Evolutionary conservation across 805 yeast genomes (phyloP).

Genomic region (Wickerhamomyces hampshirensis): DNA sequence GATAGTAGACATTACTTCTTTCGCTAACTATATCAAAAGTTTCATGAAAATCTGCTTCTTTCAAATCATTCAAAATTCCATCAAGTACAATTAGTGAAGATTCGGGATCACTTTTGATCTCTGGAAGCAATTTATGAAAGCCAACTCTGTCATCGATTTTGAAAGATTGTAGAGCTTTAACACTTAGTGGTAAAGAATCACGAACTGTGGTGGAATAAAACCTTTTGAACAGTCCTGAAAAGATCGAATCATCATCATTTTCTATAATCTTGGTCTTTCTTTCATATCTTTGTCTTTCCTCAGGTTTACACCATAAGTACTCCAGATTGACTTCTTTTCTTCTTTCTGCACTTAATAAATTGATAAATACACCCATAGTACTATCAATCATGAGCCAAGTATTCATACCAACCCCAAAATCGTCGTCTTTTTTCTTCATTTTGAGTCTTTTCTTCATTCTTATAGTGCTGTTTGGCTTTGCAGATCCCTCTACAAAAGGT

Average conservation of each 20-base stretch:
- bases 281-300: slow-evolving; percentile 27
- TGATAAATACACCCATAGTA: slow-evolving; percentile 56
- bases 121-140: slow-evolving; percentile 1
- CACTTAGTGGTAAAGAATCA: slow-evolving; percentile 5
- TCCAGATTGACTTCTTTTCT: slow-evolving; percentile 69
- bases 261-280: slow-evolving; percentile 5
- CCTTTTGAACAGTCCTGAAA: slow-evolving; percentile 38
- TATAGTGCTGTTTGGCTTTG: slow-evolving; percentile 51
- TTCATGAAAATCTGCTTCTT: slow-evolving; percentile 2
- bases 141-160: slow-evolving; percentile 9
- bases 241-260: slow-evolving; percentile 34
- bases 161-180: slow-evolving; percentile 12
- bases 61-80: slow-evolving; percentile 4
- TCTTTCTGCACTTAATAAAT: slow-evolving; percentile 67
- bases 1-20: background rate
- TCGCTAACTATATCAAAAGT: slow-evolving; percentile 1
- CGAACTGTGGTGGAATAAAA: slow-evolving; percentile 29
- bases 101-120: slow-evolving; percentile 5
- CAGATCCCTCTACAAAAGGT: slow-evolving; percentile 68
- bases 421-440: slow-evolving; percentile 46
- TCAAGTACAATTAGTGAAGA: slow-evolving; percentile 6
- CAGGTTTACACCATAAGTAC: slow-evolving; percentile 45
- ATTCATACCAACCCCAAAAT: slow-evolving; percentile 53
- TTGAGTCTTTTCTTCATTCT: slow-evolving; percentile 47
- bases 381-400: slow-evolving; percentile 84